Base-by-base conservation (phyloP, 2,329 filamentous ascomycete genomes). In the Pezicula rhizophila region DNA sequence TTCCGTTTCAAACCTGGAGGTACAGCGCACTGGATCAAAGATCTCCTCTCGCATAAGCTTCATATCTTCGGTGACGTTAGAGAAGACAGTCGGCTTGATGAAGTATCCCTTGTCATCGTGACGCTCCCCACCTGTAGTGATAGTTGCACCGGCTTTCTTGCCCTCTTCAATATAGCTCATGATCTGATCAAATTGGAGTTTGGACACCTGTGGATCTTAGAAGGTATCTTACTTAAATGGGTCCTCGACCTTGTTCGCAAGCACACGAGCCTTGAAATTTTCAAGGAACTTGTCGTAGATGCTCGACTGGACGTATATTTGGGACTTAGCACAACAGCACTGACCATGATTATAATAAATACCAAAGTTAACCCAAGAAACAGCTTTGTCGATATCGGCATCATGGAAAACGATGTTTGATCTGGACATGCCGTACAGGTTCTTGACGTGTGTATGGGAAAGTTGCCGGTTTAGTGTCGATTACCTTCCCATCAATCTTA, bases 1-100 rank as follows among this genome's bases (percentile, higher is more conserved):
- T 68, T 84, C 78, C 60, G 74, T 79, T 70, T 79, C 80, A 73
- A 87, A 87, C 69, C 86, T 87, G 66, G 79, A 72, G 64, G 87
- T 81, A 53, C 79, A 74, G 73, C 82, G 84, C 54, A 87, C 84
- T 34, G 84, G 84, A 51, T 84, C 84, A 66, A 88, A 88, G 67
- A 87, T 86, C 68, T 88, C 84, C 66, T 87, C 82, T 69, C 85
- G 78, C 65, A 84, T 77, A 60, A 87, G 86, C 75, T 82, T 85
- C 82, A 87, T 87, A 66, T 86, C 77, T 54, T 82, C 76, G 42
- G 74, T 79, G 55, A 87, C 83, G 62, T 84, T 78, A 61, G 79
- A 78, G 76, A 87, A 87, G 70, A 87, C 82, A 58, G 84, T 87
- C 8, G 84, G 84, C 69, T 85, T 72, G 64, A 87, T 85, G 74